These are phyloP conservation scores for Volvox reticuliferus DNA, from an alignment of 139 green algal species.

Conservation along the genomic window DNA sequence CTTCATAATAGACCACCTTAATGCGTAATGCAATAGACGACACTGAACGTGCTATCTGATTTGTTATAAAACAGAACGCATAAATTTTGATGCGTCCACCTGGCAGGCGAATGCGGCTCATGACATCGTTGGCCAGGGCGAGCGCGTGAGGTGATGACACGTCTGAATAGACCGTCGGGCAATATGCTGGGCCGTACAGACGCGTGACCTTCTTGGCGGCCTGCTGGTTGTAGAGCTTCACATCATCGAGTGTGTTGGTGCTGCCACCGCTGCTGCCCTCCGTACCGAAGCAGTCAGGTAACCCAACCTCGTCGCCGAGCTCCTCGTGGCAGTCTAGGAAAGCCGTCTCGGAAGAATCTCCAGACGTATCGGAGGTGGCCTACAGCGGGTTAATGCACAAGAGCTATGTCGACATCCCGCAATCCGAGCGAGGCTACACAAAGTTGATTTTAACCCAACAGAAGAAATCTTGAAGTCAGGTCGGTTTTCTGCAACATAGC, in stretches of 20 bases:
- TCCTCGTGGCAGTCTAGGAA: slow-evolving; percentile 46
- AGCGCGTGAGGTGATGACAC: slow-evolving; percentile 39
- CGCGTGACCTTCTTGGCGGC: neutral
- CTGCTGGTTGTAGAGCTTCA: neutral
- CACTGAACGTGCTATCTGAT: no score
- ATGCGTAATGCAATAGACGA: no score
- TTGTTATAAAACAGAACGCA: no score
- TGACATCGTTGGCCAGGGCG: slow-evolving; percentile 50
- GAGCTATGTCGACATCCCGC: no score
- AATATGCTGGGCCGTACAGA: slow-evolving; percentile 4
- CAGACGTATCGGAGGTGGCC: neutral
- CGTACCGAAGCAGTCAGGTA: neutral
- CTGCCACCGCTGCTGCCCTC: neutral
- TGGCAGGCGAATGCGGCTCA: slow-evolving; percentile 41
- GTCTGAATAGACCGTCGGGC: slow-evolving; percentile 45
- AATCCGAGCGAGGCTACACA: no score
- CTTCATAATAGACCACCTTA: no score
- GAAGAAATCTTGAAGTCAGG: no score
- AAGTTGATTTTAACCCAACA: no score
- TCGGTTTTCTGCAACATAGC: no score
- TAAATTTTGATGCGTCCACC: slow-evolving; percentile 9
- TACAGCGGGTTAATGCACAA: neutral
- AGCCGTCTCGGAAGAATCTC: slow-evolving; percentile 34
- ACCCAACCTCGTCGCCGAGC: neutral
- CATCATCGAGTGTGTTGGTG: neutral